Conservation (phyloP, 177 flowering plant genomes). For the Vitis hybrid region DNA sequence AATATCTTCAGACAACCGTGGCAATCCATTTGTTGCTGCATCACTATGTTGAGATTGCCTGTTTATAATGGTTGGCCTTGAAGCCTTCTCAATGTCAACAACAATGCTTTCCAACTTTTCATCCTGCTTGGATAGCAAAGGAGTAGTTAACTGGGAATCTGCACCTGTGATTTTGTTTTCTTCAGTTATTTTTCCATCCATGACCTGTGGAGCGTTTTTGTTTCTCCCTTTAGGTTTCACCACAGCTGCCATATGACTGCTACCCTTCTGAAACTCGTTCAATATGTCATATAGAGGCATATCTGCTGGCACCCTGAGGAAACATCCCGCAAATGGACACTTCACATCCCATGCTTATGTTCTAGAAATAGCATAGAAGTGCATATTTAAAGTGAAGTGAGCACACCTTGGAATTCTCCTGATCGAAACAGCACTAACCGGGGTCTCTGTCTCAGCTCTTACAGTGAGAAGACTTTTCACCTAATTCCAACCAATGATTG, state of each 20-base stretch:
- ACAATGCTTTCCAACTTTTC: slow-evolving; percentile 43
- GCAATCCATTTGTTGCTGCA: slow-evolving; percentile 31
- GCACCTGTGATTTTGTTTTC: slow-evolving; percentile 26
- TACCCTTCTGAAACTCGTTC: slow-evolving; percentile 95
- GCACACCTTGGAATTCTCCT: slow-evolving; percentile 89
- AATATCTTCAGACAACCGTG: slow-evolving; percentile 52
- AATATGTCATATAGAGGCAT: slow-evolving; percentile 98
- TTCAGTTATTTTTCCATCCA: slow-evolving; percentile 53
- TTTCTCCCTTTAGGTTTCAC: slow-evolving; percentile 69
- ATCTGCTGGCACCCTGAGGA: slow-evolving; percentile 90
- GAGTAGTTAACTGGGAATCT: slow-evolving; percentile 58
- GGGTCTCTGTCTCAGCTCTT: slow-evolving; percentile 95
- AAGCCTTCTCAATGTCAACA: slow-evolving; percentile 62
- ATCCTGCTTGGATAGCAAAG: slow-evolving; percentile 49
- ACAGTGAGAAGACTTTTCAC: slow-evolving; percentile 98
- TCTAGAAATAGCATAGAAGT: background rate
- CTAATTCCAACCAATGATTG: slow-evolving; percentile 30
- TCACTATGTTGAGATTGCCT: slow-evolving; percentile 35
- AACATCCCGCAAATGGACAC: slow-evolving; percentile 2
- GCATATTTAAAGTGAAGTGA: slow-evolving; percentile 2
- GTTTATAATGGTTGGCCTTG: slow-evolving; percentile 19
- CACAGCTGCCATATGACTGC: slow-evolving; percentile 99
- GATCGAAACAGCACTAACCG: slow-evolving; percentile 95
- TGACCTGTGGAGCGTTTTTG: slow-evolving; percentile 33
- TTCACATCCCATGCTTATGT: background rate